Evolutionary conservation across 768 basidiomycete species (phyloP), one percentile per base, ranked within the genome.

Genomic region (Pulveroboletus frians): DNA sequence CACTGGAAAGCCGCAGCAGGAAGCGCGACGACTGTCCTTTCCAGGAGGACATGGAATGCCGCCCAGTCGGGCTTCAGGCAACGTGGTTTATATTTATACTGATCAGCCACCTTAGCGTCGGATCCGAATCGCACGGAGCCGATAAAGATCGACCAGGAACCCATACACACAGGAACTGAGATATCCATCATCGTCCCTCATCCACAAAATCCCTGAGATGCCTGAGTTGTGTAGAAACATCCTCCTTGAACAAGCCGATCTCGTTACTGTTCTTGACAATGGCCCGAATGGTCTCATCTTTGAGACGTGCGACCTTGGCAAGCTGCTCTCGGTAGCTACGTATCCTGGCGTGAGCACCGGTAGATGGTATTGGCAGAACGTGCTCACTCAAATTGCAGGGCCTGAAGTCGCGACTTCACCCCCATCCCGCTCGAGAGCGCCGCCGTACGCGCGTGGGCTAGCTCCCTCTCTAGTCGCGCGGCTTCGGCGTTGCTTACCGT

Each of bases 211-310:
- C 80, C 58, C 79, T 77, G 34, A 90, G 71, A 55, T 84, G 78
- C 56, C 77, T 75, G 26, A 92, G 74, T 58, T 83, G 81, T 46
- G 77, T 77, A 37, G 87, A 85, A 11, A 89, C 80, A 50, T 85
- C 84, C 46, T 84, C 79, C 67, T 89, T 89, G 73, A 91, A 90
- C 59, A 81, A 76, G 14, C 82, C 85, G 31, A 90, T 87, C 53
- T 91, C 89, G 53, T 85, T 86, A 58, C 85, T 85, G 65, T 84
- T 89, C 74, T 89, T 91, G 50, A 87, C 78, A 51, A 92, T 88
- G 15, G 84, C 84, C 0, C 86, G 80, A 39, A 88, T 78, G 0
- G 86, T 89, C 57, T 89, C 88, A 47, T 92, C 88, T 55, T 81
- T 84, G 26, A 91, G 62, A 42, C 86, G 78, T 40, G 78, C 76